A percentile compares a stretch with the other conserved stretches of the same genome.
Evolutionary conservation across 495 filamentous ascomycete genomes (phyloP).

Genomic region (Hypoxylon fragiforme): DNA sequence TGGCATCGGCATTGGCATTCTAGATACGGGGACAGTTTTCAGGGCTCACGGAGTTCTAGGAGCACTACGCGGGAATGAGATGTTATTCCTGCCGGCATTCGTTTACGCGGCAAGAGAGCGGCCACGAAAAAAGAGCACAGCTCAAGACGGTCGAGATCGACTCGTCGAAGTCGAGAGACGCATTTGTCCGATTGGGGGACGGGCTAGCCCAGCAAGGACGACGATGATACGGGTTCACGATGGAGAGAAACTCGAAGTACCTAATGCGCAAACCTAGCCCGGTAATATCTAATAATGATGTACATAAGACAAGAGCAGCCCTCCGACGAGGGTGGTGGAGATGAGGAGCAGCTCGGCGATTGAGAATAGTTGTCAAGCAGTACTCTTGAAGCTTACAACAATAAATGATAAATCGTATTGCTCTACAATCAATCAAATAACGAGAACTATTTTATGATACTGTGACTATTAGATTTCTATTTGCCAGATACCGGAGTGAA

Average conservation of each 20-base stretch:
- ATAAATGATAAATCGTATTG: constrained; percentile 40
- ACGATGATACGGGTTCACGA: constrained; percentile 29
- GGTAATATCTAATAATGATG: constrained; percentile 45
- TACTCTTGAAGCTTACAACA: constrained; percentile 36
- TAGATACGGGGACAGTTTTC: constrained; percentile 50
- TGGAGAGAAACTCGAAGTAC: constrained; percentile 26
- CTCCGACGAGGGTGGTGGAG: constrained; percentile 13
- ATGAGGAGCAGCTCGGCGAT: constrained; percentile 19
- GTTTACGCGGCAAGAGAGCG: constrained; percentile 38
- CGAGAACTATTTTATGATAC: too few relatives aligned
- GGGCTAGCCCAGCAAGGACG: constrained; percentile 42
- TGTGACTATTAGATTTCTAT: too few relatives aligned
- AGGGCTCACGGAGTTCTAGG: constrained; percentile 53
- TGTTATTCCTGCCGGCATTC: constrained; percentile 40
- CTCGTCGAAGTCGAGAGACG: constrained; percentile 25
- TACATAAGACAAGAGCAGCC: constrained; percentile 35
- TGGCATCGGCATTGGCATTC: constrained; percentile 57
- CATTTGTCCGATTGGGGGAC: constrained; percentile 36
- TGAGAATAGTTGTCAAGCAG: constrained; percentile 34
- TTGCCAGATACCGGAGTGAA: too few relatives aligned
- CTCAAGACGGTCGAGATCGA: constrained; percentile 17
- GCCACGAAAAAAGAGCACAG: constrained; percentile 9
- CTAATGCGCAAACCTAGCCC: constrained; percentile 42
- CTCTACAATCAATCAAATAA: constrained; percentile 27
- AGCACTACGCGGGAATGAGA: constrained; percentile 43